Evolutionary conservation across 768 basidiomycete species (phyloP).

Genomic region (Podaxis sp.): DNA sequence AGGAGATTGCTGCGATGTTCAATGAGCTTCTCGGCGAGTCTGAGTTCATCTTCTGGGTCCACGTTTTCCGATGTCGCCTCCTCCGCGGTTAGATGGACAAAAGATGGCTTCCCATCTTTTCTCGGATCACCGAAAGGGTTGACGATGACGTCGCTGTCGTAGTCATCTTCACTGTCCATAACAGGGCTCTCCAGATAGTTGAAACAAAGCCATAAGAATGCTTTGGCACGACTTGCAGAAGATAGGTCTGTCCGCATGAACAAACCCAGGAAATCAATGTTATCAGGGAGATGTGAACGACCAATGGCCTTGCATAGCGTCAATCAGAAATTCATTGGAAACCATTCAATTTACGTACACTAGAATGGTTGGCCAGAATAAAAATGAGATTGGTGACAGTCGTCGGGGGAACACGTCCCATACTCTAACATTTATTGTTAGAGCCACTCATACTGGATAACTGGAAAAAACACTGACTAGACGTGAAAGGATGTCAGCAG

Average conservation of each 20-base stretch:
- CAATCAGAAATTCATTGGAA: neutral
- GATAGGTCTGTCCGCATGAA: conserved; percentile 75
- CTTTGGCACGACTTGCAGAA: conserved; percentile 69
- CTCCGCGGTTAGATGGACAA: conserved; percentile 37
- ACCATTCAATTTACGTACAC: conserved; percentile 29
- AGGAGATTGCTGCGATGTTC: conserved; percentile 38
- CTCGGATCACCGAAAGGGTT: conserved; percentile 64
- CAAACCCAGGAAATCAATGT: conserved; percentile 74
- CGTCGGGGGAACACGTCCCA: conserved; percentile 59
- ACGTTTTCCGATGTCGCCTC: conserved; percentile 44
- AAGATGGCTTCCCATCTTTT: conserved; percentile 33
- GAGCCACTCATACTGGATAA: conserved; percentile 10
- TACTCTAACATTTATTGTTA: conserved; percentile 31
- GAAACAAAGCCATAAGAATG: conserved; percentile 85
- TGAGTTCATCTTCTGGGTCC: conserved; percentile 42
- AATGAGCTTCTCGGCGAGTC: conserved; percentile 35
- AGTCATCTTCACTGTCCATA: conserved; percentile 32
- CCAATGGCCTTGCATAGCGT: conserved; percentile 44
- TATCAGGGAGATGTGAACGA: conserved; percentile 66
- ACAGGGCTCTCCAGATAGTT: conserved; percentile 62
- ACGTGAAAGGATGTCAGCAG: conserved; percentile 53
- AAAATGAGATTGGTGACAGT: conserved; percentile 72
- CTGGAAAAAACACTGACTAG: conserved; percentile 37
- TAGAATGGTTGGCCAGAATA: conserved; percentile 60
- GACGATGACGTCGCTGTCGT: conserved; percentile 30